Evolutionary conservation across 768 basidiomycete species (phyloP).

Genomic region (Podaxis sp.): DNA sequence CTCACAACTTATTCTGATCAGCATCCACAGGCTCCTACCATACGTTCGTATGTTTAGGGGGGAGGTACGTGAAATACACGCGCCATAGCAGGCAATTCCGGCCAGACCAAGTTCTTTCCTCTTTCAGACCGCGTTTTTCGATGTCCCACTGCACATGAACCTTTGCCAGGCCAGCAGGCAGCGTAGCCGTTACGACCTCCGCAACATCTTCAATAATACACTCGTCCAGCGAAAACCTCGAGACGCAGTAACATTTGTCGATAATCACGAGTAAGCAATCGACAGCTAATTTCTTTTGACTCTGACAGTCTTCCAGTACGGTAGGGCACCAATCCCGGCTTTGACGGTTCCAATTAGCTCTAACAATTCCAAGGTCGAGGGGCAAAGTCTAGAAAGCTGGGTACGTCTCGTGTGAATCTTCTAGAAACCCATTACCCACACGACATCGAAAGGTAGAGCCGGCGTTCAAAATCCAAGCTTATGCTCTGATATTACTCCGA

Average conservation of each 20-base stretch:
- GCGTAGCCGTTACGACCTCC: slow-evolving; percentile 69
- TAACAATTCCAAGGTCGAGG: slow-evolving; percentile 40
- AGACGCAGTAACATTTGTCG: slow-evolving; percentile 88
- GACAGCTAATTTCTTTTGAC: slow-evolving; percentile 8
- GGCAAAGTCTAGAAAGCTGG: slow-evolving; percentile 83
- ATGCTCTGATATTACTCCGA: slow-evolving; percentile 75
- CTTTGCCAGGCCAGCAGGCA: slow-evolving; percentile 74
- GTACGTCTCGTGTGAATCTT: slow-evolving; percentile 35
- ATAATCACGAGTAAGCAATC: slow-evolving; percentile 78
- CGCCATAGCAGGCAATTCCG: slow-evolving; percentile 10
- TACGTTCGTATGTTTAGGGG: slow-evolving; percentile 65
- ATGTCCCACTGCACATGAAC: slow-evolving; percentile 86
- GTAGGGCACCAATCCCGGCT: slow-evolving; percentile 34
- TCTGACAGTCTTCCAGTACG: slow-evolving; percentile 43
- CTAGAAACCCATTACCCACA: not conserved
- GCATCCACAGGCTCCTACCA: slow-evolving; percentile 38
- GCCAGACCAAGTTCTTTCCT: not conserved
- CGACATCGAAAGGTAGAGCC: slow-evolving; percentile 49
- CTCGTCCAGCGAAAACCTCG: slow-evolving; percentile 66
- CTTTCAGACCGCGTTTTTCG: slow-evolving; percentile 80
- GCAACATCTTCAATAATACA: slow-evolving; percentile 68
- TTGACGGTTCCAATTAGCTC: not conserved
- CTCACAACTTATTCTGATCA: slow-evolving; percentile 32
- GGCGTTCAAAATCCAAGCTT: slow-evolving; percentile 79
- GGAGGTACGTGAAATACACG: slow-evolving; percentile 40